These are phyloP conservation scores for Coccomyxa subellipsoidea DNA, from an alignment of 163 green algal genomes.

Conservation along the genomic window DNA sequence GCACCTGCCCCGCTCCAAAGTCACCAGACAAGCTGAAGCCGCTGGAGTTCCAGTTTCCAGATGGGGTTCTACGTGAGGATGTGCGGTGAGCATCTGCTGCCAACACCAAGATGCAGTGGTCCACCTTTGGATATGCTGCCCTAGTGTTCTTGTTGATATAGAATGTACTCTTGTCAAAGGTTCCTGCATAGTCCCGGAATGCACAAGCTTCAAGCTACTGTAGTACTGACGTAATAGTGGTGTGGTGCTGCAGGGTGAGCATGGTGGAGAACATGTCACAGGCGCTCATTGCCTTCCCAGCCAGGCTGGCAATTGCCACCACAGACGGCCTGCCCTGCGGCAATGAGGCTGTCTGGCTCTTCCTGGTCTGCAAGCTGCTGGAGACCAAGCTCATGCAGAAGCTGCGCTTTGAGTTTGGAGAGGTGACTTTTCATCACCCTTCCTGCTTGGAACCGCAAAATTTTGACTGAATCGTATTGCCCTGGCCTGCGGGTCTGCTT, in stretches of 20 bases:
- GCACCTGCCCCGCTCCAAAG: slow-evolving; percentile 10
- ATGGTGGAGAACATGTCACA: slow-evolving; percentile 72
- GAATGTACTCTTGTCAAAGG: not conserved
- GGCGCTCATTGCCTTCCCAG: slow-evolving; percentile 77
- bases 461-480: too few species aligned
- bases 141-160: not conserved
- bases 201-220: not conserved
- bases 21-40: slow-evolving; percentile 40
- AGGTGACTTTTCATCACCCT: slow-evolving; percentile 3
- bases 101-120: not conserved
- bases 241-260: slow-evolving; percentile 18
- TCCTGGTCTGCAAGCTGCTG: slow-evolving; percentile 57
- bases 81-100: slow-evolving; percentile 39
- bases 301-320: slow-evolving; percentile 34
- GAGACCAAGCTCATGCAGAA: slow-evolving; percentile 63
- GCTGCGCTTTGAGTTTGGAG: slow-evolving; percentile 27
- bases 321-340: slow-evolving; percentile 6
- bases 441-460: not conserved
- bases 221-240: not conserved
- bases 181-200: not conserved
- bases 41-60: slow-evolving; percentile 68
- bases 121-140: not conserved
- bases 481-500: too few species aligned
- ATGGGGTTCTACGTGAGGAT: slow-evolving; percentile 53
- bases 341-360: slow-evolving; percentile 65